These are phyloP conservation scores for Agrocybe pediades DNA, from an alignment of 768 basidiomycete species.

Conservation along the genomic window DNA sequence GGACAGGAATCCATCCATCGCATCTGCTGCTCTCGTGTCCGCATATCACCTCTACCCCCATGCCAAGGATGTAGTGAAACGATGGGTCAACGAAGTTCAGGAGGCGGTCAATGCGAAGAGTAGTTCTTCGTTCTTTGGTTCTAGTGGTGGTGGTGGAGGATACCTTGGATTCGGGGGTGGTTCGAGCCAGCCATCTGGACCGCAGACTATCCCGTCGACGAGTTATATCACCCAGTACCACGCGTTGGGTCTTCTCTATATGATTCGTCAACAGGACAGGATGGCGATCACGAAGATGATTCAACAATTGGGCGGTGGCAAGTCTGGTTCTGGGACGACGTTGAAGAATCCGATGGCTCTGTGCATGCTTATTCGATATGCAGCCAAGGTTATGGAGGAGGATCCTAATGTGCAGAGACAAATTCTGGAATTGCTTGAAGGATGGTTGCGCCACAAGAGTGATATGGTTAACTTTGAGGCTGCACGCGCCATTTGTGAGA, in stretches of 20 bases:
- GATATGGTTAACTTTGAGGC: constrained; percentile 99
- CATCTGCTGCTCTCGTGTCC: constrained; percentile 94
- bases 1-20: constrained; percentile 92
- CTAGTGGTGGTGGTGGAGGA: constrained; percentile 54
- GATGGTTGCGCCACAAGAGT: constrained; percentile 96
- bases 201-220: constrained; percentile 83
- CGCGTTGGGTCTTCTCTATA: constrained; percentile 88
- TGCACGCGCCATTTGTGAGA: constrained; percentile 95
- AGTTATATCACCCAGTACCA: constrained; percentile 98
- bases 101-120: constrained; percentile 94
- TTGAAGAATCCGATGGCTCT: constrained; percentile 96
- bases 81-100: constrained; percentile 99
- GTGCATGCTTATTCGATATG: constrained; percentile 98
- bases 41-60: constrained; percentile 95
- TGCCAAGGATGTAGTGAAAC: constrained; percentile 94
- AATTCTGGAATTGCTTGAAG: constrained; percentile 92
- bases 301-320: constrained; percentile 91
- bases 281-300: constrained; percentile 99
- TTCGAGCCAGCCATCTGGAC: constrained; percentile 50
- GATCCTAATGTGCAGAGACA: constrained; percentile 93
- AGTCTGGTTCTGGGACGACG: constrained; percentile 79
- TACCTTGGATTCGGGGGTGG: constrained; percentile 75
- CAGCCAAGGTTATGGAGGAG: constrained; percentile 98
- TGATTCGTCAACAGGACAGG: constrained; percentile 95
- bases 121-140: constrained; percentile 66